Base-by-base conservation (phyloP, 2,329 filamentous ascomycete genomes). In the Calycina marina region DNA sequence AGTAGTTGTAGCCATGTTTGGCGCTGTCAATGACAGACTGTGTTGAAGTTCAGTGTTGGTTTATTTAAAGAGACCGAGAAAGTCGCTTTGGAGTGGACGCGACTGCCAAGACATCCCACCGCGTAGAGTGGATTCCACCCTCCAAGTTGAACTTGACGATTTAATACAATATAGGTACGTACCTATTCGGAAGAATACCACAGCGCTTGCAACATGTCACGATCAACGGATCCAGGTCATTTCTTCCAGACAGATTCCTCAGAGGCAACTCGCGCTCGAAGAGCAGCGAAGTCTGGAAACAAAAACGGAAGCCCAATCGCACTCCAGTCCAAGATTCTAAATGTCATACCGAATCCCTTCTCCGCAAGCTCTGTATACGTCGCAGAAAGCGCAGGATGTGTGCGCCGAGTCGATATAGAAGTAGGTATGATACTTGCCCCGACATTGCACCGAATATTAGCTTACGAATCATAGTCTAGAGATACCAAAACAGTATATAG, bases 271-370 rank as follows among this genome's bases (percentile, higher is more conserved):
- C 50, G 67, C 60, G 46, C 49, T 13, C 51, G 85, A 41, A 83
- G 81, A 53, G 72, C 74, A 14, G 69, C 72, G 44, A 83, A 81
- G 53, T 60, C 72, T 5, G 58, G 56, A 39, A 98, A 96, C 59
- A 79, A 76, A 41, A 68, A 81, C 63, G 90, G 90, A 50, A 67
- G 74, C 39, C 90, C 88, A 4, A 72, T 94, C 45, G 65, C 65
- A 35, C 66, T 94, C 36, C 75, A 78, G 42, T 88, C 84, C 42
- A 98, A 98, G 60, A 71, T 96, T 36, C 66, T 94, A 32, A 83
- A 79, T 16, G 69, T 81, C 17, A 59, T 72, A 14, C 52, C 67
- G 8, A 82, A 93, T 51, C 78, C 81, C 5, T 60, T 64, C 30
- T 68, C 71, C 32, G 56, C 67, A 3, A 51, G 57, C 9, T 62